Conservation (phyloP, 768 basidiomycete genomes). For the Podaxis mareebaensis region DNA sequence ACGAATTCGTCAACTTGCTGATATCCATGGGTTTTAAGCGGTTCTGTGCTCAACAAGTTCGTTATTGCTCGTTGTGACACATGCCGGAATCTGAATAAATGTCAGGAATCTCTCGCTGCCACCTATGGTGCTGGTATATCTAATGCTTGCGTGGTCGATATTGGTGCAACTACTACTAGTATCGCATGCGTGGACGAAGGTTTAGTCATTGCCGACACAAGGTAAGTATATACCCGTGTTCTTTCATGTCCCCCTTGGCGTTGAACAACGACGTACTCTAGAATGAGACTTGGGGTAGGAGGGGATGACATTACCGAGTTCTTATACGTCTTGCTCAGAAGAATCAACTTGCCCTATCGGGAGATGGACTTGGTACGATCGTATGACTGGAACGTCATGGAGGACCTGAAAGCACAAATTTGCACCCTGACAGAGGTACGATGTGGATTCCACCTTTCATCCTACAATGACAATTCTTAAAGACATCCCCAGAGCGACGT, state of each 20-base stretch:
- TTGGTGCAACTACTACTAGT: conserved; percentile 82
- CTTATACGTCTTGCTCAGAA: conserved; percentile 72
- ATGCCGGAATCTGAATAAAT: not conserved
- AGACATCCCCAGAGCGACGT: conserved; percentile 68
- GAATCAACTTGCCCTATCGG: conserved; percentile 86
- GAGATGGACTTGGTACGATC: conserved; percentile 74
- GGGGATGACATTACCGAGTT: conserved; percentile 96
- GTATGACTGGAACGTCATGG: conserved; percentile 91
- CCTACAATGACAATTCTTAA: conserved; percentile 11
- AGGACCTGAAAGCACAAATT: conserved; percentile 82
- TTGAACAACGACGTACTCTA: conserved; percentile 23
- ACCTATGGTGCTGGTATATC: conserved; percentile 96
- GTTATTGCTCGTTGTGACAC: not conserved
- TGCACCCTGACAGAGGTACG: conserved; percentile 88
- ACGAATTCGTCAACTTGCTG: conserved; percentile 72
- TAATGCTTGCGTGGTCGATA: conserved; percentile 93
- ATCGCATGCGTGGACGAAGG: conserved; percentile 97
- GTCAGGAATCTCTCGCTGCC: conserved; percentile 87
- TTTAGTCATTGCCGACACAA: conserved; percentile 80
- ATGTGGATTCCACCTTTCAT: conserved; percentile 10
- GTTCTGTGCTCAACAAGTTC: conserved; percentile 86
- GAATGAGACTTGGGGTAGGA: conserved; percentile 84
- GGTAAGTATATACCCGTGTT: conserved; percentile 45
- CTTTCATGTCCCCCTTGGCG: not conserved
- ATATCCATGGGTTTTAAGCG: conserved; percentile 92